phyloP scores from a whole-genome alignment of 495 filamentous ascomycete genomes.

The Tricharina praecox region DNA sequence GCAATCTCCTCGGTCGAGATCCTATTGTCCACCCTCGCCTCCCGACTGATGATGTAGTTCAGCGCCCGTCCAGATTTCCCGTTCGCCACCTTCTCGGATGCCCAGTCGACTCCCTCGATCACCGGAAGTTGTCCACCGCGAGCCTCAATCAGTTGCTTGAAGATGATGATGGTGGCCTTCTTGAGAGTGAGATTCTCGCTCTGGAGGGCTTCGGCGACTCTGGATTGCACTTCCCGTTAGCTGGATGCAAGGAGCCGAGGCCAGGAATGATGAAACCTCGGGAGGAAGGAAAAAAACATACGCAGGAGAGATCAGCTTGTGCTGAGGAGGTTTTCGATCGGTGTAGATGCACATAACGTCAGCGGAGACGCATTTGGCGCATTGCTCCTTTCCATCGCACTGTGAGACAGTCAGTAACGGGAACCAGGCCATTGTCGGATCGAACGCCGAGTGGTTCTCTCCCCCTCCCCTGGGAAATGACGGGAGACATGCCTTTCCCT shows the following conservation, averaged over 20 bases:
- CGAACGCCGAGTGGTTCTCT: no score
- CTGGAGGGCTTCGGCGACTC: conserved; percentile 8
- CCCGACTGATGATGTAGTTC: conserved; percentile 7
- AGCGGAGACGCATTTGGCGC: conserved; percentile 42
- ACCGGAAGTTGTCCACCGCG: neutral
- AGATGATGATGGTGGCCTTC: conserved; percentile 4
- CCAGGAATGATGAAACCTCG: neutral
- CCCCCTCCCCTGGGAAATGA: no score
- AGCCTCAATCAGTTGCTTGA: conserved; percentile 3
- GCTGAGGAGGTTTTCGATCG: conserved; percentile 33
- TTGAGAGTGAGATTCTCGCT: conserved; percentile 8
- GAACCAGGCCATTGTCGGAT: neutral
- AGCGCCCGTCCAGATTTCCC: conserved; percentile 8
- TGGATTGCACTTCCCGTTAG: neutral
- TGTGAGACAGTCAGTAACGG: conserved; percentile 20
- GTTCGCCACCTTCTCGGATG: conserved; percentile 6
- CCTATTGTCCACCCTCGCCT: conserved; percentile 6
- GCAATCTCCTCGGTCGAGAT: conserved; percentile 6
- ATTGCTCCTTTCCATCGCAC: conserved; percentile 46
- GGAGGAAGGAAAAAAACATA: neutral
- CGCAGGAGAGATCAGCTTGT: conserved; percentile 8
- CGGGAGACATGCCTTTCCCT: conserved; percentile 40
- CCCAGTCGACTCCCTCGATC: conserved; percentile 8
- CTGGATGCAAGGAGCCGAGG: neutral
- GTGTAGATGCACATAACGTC: conserved; percentile 47